Conservation (phyloP, 208 protist species). For the Crithidia thermophila region DNA sequence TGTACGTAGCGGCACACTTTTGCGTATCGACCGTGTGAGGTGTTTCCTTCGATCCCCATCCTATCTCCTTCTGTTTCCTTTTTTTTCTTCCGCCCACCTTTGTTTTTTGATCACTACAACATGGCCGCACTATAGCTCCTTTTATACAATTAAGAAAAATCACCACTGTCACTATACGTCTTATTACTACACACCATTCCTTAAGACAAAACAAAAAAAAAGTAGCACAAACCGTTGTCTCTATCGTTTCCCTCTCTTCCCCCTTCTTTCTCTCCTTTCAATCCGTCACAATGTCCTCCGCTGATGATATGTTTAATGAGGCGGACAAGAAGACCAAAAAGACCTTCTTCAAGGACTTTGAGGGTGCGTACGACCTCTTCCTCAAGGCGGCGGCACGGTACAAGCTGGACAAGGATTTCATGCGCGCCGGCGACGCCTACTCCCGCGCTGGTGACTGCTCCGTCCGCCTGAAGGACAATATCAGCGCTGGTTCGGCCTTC, state of each 20-base stretch:
- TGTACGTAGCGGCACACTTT: not conserved
- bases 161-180: no score
- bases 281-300: conserved; percentile 41
- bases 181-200: no score
- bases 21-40: not conserved
- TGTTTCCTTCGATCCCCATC: not conserved
- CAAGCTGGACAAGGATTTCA: conserved; percentile 81
- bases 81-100: no score
- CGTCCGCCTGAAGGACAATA: conserved; percentile 59
- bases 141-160: no score
- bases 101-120: conserved; percentile 2
- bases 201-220: no score
- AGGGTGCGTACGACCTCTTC: conserved; percentile 83
- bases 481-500: conserved; percentile 41
- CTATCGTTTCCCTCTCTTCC: not conserved
- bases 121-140: no score
- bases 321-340: conserved; percentile 84
- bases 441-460: conserved; percentile 65
- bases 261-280: not conserved
- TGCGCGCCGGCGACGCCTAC: conserved; percentile 79
- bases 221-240: no score
- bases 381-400: conserved; percentile 64
- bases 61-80: conserved; percentile 1
- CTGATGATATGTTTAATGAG: conserved; percentile 54
- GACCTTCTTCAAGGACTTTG: conserved; percentile 85